Conservation (phyloP, 805 yeast genomes). For the Ogataea zsoltii region DNA sequence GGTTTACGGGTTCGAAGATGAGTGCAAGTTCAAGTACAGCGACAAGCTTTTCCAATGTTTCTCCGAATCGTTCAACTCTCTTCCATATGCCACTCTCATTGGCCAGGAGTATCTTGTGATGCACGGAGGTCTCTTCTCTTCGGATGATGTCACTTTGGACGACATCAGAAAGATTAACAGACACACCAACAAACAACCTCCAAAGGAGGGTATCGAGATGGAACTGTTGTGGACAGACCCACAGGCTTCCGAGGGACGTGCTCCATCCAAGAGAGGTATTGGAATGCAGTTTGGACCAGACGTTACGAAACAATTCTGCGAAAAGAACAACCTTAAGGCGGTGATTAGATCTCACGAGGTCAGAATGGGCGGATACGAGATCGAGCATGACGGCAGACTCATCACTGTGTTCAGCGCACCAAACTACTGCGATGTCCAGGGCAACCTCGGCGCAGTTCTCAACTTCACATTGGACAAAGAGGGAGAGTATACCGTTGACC, state of each 20-base stretch:
- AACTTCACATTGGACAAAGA: constrained; percentile 55
- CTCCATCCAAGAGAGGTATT: constrained; percentile 90
- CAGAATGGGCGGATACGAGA: constrained; percentile 84
- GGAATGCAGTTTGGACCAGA: constrained; percentile 98
- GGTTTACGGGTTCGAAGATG: constrained; percentile 95
- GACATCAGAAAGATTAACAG: constrained; percentile 75
- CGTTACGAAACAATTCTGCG: constrained; percentile 77
- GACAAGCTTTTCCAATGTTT: constrained; percentile 80
- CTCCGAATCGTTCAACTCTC: constrained; percentile 78
- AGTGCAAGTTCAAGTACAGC: constrained; percentile 86
- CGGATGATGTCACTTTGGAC: constrained; percentile 66
- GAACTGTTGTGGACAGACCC: constrained; percentile 98
- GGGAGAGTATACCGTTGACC: constrained; percentile 50
- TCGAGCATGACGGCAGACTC: constrained; percentile 82
- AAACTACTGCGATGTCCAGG: constrained; percentile 91
- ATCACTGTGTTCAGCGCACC: constrained; percentile 98
- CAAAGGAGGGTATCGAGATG: constrained; percentile 91
- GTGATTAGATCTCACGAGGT: constrained; percentile 95
- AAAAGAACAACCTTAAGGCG: constrained; percentile 68
- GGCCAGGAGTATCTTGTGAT: constrained; percentile 79
- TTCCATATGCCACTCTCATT: constrained; percentile 84
- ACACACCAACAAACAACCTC: constrained; percentile 73
- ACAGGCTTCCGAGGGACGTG: constrained; percentile 71
- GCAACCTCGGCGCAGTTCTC: constrained; percentile 87
- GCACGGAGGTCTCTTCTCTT: constrained; percentile 94